Evolutionary conservation across 176 grass and related monocot genomes (phyloP), one percentile per base, ranked within the genome.

Genomic region (Carex scoparia): DNA sequence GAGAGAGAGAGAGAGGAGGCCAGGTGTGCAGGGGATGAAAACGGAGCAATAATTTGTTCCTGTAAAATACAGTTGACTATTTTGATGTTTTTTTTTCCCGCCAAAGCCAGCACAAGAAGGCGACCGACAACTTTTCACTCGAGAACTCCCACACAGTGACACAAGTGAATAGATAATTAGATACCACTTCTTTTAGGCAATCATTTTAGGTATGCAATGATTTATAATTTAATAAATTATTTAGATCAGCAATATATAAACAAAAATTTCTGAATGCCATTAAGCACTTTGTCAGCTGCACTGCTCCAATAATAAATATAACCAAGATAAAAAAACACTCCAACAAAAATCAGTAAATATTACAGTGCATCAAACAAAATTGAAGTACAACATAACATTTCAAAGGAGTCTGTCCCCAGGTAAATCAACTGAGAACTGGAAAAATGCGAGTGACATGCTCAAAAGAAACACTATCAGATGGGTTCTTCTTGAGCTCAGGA

Each of bases 371-470:
- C 27, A 83, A 55, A 83, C 44, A 49, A 67, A 31, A 83, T 18
- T 33, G 49, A 61, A 44, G 53, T 64, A 63, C 27, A 57, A 31
- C 46, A 57, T 33, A 77, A 77, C 7, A 30, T 14, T 56, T 44
- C 33, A 18, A 23, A 7, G 30, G 38, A 48, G 40, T 51, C 32
- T 12, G 32, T 51, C 48, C 48, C 23, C 19, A 44, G 77, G 10
- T 51, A 59, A 87, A 89, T 98, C 87, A 99, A 82, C 91, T 99
- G 61, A 95, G 86, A 57, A 87, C 82, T 18, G 91, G 93, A 68
- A 95, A 99, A 83, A 99, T 92, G 76, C 93, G 91, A 18, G 96
- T 99, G 15, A 99, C 64, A 33, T 95, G 96, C 81, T 99, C 91
- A 18, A 95, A 94, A 0, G 91, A 91, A 64, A 99, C 88, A 0